Conservation (phyloP, 306 rosid species). For the Cercis canadensis region DNA sequence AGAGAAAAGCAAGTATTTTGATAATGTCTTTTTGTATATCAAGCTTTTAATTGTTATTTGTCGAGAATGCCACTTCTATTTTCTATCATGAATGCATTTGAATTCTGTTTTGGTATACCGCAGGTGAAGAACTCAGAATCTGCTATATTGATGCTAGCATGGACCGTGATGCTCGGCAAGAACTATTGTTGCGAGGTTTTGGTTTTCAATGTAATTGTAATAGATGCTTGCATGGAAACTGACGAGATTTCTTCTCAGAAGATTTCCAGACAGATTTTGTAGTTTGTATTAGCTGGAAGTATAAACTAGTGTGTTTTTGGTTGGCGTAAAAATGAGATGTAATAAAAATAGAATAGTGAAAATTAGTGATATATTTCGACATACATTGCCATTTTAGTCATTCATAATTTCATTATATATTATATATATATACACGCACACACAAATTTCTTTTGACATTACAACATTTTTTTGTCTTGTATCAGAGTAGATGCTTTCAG, state of each 20-base stretch:
- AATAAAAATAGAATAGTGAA: too few species aligned
- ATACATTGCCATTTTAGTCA: too few species aligned
- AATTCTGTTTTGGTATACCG: constrained; percentile 15
- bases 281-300: constrained; percentile 5
- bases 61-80: too few species aligned
- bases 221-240: constrained; percentile 74
- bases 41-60: too few species aligned
- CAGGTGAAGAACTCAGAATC: constrained; percentile 95
- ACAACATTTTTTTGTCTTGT: too few species aligned
- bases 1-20: not conserved
- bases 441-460: too few species aligned
- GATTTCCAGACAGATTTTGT: constrained; percentile 1
- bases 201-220: constrained; percentile 82
- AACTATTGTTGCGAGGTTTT: constrained; percentile 63
- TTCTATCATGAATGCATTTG: constrained; percentile 1
- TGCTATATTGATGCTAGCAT: constrained; percentile 92
- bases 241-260: constrained; percentile 11
- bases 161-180: constrained; percentile 69
- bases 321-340: too few species aligned
- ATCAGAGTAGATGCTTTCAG: too few species aligned
- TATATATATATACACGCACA: too few species aligned
- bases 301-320: not conserved
- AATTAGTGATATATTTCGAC: too few species aligned
- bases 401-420: too few species aligned
- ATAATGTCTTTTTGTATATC: not conserved